Conservation (phyloP, 305 asterid species). For the Galium porrigens region DNA sequence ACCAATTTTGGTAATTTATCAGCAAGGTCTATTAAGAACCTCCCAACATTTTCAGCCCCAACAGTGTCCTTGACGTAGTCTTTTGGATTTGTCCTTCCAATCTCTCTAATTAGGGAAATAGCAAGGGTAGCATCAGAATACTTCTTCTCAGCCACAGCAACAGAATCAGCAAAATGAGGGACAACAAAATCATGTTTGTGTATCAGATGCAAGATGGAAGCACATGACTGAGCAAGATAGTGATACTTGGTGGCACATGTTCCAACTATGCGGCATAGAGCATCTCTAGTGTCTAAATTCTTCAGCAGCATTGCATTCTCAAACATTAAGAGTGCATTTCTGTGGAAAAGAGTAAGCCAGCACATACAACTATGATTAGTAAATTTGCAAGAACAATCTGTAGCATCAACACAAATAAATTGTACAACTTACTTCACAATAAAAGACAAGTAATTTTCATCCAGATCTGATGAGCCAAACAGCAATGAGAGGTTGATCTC, state of each 20-base stretch:
- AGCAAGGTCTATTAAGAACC: slow-evolving; percentile 77
- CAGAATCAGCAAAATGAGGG: slow-evolving; percentile 64
- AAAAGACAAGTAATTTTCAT: slow-evolving; percentile 79
- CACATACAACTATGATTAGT: slow-evolving; percentile 21
- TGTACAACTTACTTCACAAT: slow-evolving; percentile 50
- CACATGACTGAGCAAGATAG: slow-evolving; percentile 64
- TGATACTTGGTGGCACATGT: slow-evolving; percentile 80
- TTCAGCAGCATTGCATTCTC: slow-evolving; percentile 60
- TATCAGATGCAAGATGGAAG: slow-evolving; percentile 69
- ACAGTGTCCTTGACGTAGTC: slow-evolving; percentile 75
- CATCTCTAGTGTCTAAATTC: slow-evolving; percentile 63
- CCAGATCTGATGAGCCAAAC: slow-evolving; percentile 76
- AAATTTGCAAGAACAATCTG: background rate
- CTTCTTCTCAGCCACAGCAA: slow-evolving; percentile 69
- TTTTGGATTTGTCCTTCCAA: slow-evolving; percentile 70
- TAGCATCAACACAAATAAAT: slow-evolving; percentile 2
- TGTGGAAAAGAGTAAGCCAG: slow-evolving; percentile 24
- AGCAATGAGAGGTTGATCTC: slow-evolving; percentile 73
- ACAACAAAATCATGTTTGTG: slow-evolving; percentile 78
- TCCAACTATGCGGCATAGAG: slow-evolving; percentile 71
- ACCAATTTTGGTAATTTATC: slow-evolving; percentile 67
- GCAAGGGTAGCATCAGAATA: slow-evolving; percentile 75
- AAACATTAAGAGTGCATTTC: slow-evolving; percentile 58
- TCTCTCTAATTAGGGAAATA: slow-evolving; percentile 65
- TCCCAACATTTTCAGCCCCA: slow-evolving; percentile 86